A percentile compares a stretch with the other conserved stretches of the same genome.
phyloP scores from a whole-genome alignment of 2,329 filamentous ascomycete genomes.

The Macrophomina tecta region DNA sequence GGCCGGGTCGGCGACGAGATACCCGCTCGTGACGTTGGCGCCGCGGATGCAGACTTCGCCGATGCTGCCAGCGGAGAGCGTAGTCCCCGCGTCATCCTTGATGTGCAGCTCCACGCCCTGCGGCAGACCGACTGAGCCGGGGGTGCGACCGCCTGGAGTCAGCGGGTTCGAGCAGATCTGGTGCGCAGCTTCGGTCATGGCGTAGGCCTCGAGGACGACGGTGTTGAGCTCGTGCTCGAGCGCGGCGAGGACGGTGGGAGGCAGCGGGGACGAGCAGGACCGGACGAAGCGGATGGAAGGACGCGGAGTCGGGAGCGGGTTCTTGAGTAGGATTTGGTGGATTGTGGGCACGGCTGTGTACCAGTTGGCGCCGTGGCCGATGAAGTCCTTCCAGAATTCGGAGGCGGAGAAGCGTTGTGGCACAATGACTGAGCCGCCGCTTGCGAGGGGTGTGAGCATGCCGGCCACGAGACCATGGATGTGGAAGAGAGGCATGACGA shows the following conservation, averaged over 20 bases:
- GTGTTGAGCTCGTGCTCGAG: slow-evolving; percentile 73
- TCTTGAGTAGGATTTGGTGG: slow-evolving; percentile 79
- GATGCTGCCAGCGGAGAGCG: slow-evolving; percentile 67
- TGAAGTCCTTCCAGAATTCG: slow-evolving; percentile 77
- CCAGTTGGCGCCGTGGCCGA: slow-evolving; percentile 74
- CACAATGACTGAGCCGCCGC: slow-evolving; percentile 75
- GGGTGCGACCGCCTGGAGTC: slow-evolving; percentile 68
- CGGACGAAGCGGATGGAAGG: slow-evolving; percentile 80
- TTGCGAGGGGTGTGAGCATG: slow-evolving; percentile 72
- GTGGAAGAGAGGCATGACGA: slow-evolving; percentile 85
- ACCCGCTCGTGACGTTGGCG: slow-evolving; percentile 77
- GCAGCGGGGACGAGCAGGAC: slow-evolving; percentile 78
- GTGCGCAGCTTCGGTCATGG: slow-evolving; percentile 83
- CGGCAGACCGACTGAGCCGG: slow-evolving; percentile 77
- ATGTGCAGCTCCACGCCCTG: slow-evolving; percentile 79
- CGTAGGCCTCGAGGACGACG: slow-evolving; percentile 80
- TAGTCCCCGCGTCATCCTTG: slow-evolving; percentile 68
- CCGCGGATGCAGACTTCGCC: slow-evolving; percentile 79
- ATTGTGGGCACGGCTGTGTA: slow-evolving; percentile 85
- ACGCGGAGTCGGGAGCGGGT: slow-evolving; percentile 65
- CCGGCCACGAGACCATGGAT: slow-evolving; percentile 81
- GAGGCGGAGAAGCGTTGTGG: slow-evolving; percentile 75
- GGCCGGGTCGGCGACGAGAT: slow-evolving; percentile 70
- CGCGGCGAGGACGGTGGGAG: slow-evolving; percentile 74
- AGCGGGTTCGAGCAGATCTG: slow-evolving; percentile 70